phyloP scores from a whole-genome alignment of 257 asterid genomes.

The Ballota nigra region DNA sequence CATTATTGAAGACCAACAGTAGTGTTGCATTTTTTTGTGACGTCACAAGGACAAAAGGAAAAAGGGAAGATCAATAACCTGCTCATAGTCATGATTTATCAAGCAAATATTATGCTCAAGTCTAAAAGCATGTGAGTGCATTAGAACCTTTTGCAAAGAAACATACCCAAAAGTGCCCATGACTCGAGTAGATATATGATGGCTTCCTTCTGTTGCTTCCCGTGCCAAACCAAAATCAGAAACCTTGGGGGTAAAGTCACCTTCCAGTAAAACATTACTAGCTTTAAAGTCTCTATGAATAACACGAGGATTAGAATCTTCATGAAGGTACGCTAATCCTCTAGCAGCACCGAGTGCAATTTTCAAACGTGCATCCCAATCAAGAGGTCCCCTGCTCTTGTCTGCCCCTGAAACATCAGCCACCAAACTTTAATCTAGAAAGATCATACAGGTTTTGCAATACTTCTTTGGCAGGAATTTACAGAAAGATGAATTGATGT shows the following conservation, averaged over 20 bases:
- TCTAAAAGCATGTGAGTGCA: not conserved
- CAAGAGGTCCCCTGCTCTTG: conserved; percentile 60
- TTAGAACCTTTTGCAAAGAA: not conserved
- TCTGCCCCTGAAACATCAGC: conserved; percentile 62
- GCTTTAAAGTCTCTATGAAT: conserved; percentile 98
- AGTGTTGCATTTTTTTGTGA: not conserved
- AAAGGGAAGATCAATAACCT: not conserved
- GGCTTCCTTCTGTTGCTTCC: conserved; percentile 96
- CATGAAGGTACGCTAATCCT: conserved; percentile 97
- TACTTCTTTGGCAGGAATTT: not conserved
- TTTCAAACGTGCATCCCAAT: conserved; percentile 94
- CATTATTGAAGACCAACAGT: not conserved
- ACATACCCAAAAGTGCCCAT: conserved; percentile 99
- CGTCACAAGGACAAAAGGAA: not conserved
- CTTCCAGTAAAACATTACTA: conserved; percentile 84
- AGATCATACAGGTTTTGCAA: not conserved
- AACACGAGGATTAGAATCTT: conserved; percentile 97
- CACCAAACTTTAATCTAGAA: not conserved
- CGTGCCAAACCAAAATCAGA: conserved; percentile 97
- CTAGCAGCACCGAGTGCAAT: conserved; percentile 98
- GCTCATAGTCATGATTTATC: not conserved
- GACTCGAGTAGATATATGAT: conserved; percentile 93
- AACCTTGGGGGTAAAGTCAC: conserved; percentile 92
- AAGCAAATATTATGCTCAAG: not conserved
- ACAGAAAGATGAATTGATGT: not conserved